A percentile compares a stretch with the other conserved stretches of the same genome.
Evolutionary conservation across 2,329 filamentous ascomycete genomes (phyloP).

Genomic region (Podosphaera leucotricha): DNA sequence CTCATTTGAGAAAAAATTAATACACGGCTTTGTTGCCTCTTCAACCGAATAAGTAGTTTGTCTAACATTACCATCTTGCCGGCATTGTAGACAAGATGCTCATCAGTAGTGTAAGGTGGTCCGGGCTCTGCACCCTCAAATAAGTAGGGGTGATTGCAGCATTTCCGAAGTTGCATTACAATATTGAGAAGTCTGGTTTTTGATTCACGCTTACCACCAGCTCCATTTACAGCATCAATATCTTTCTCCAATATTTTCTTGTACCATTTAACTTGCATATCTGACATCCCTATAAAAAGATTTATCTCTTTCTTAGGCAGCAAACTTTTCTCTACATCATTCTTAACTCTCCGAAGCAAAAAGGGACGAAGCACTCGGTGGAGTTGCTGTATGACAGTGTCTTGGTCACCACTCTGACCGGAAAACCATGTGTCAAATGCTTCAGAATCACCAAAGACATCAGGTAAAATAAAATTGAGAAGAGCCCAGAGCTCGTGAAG

Average conservation of each 20-base stretch:
- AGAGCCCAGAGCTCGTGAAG: conserved; percentile 94
- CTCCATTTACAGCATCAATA: conserved; percentile 94
- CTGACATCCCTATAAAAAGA: conserved; percentile 91
- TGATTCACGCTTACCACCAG: conserved; percentile 85
- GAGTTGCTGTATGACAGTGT: conserved; percentile 85
- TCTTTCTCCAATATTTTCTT: conserved; percentile 98
- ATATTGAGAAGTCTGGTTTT: conserved; percentile 96
- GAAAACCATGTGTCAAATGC: conserved; percentile 99
- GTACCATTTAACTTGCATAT: conserved; percentile 99
- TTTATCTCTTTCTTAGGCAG: conserved; percentile 96
- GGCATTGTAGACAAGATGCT: conserved; percentile 79
- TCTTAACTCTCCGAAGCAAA: conserved; percentile 85
- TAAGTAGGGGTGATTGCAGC: conserved; percentile 94
- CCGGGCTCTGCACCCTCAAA: conserved; percentile 95
- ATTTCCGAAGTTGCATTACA: conserved; percentile 97
- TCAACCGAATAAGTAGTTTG: conserved; percentile 63
- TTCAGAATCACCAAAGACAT: conserved; percentile 90
- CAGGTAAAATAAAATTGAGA: conserved; percentile 90
- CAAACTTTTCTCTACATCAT: conserved; percentile 91
- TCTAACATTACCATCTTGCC: conserved; percentile 97
- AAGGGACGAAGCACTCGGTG: conserved; percentile 86
- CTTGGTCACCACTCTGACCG: conserved; percentile 69
- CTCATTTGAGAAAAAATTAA: conserved; percentile 99
- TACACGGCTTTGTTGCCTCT: conserved; percentile 76
- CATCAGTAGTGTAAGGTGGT: conserved; percentile 92